Evolutionary conservation across 352 stramenopile genomes (phyloP).

Genomic region (Pythium inflatum): DNA sequence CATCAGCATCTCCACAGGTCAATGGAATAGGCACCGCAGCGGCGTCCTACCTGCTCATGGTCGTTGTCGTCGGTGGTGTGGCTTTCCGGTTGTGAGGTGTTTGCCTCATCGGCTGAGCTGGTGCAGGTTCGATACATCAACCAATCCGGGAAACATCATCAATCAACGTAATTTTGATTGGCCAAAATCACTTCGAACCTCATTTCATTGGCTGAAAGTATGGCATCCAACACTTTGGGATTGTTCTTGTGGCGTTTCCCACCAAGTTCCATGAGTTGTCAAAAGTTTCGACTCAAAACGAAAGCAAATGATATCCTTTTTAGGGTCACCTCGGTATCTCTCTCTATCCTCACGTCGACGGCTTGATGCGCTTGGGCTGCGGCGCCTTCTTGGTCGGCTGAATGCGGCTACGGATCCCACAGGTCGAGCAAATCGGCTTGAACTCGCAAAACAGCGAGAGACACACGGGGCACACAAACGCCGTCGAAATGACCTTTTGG

Average conservation of each 20-base stretch:
- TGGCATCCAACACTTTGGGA: not conserved
- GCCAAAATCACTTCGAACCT: conserved; percentile 10
- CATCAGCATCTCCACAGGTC: not conserved
- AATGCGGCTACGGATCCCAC: conserved; percentile 83
- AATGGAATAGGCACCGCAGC: not conserved
- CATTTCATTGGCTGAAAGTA: conserved; percentile 29
- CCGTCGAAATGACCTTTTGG: conserved; percentile 79
- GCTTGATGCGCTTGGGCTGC: conserved; percentile 48
- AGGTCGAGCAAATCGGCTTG: conserved; percentile 86
- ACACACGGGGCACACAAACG: conserved; percentile 86
- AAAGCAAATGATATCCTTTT: not conserved
- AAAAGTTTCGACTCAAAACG: too few species aligned
- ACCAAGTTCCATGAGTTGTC: too few species aligned
- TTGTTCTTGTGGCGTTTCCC: conserved; percentile 39
- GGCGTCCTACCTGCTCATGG: conserved; percentile 37
- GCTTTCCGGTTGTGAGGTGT: conserved; percentile 25
- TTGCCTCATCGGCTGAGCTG: conserved; percentile 22
- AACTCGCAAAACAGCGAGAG: conserved; percentile 90
- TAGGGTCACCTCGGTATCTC: not conserved
- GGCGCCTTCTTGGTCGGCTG: conserved; percentile 68
- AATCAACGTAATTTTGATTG: conserved; percentile 25
- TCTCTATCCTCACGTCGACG: conserved; percentile 16
- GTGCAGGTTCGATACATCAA: conserved; percentile 28
- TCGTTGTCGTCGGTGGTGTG: conserved; percentile 10
- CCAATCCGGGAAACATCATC: conserved; percentile 33